Conservation (phyloP, 164 flowering plant species). For the Liquidambar formosana region DNA sequence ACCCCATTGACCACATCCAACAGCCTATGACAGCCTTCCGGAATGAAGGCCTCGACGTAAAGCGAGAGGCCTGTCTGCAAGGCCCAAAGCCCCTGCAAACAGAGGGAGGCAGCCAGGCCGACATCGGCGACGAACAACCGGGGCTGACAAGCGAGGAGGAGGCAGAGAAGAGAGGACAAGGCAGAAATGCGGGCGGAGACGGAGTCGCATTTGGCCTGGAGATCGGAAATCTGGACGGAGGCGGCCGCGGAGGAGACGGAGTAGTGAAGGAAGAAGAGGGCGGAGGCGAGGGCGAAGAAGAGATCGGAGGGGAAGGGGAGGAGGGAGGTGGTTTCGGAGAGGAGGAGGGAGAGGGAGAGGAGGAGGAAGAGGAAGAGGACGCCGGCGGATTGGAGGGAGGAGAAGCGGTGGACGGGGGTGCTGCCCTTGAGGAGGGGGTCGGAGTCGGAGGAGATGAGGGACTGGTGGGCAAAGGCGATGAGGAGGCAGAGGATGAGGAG, state of each 20-base stretch:
- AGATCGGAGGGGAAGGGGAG: constrained; percentile 72
- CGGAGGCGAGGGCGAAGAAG: constrained; percentile 66
- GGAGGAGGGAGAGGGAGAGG: constrained; percentile 55
- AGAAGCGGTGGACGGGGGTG: constrained; percentile 81
- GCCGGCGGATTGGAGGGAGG: constrained; percentile 72
- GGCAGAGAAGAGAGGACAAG: constrained; percentile 44
- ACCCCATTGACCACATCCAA: constrained; percentile 81
- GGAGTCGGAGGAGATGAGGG: constrained; percentile 47
- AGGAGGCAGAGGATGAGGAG: constrained; percentile 53
- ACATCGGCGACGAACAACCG: constrained; percentile 65
- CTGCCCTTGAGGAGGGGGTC: constrained; percentile 80
- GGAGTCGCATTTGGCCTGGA: constrained; percentile 72
- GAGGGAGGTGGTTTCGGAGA: constrained; percentile 58
- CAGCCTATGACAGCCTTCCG: constrained; percentile 85
- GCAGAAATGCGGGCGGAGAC: constrained; percentile 58
- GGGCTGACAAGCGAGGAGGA: constrained; percentile 54
- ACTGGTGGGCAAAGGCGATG: constrained; percentile 55
- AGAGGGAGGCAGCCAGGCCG: constrained; percentile 54
- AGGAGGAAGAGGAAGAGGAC: constrained; percentile 71
- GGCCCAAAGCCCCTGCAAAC: constrained; percentile 83
- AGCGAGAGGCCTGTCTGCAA: constrained; percentile 82
- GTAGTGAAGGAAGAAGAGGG: constrained; percentile 62
- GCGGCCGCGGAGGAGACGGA: constrained; percentile 52
- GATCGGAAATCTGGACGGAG: constrained; percentile 57
- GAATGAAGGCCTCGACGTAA: constrained; percentile 85